Evolutionary conservation across 2,329 filamentous ascomycete genomes (phyloP).

Genomic region (Ampelomyces quisqualis): DNA sequence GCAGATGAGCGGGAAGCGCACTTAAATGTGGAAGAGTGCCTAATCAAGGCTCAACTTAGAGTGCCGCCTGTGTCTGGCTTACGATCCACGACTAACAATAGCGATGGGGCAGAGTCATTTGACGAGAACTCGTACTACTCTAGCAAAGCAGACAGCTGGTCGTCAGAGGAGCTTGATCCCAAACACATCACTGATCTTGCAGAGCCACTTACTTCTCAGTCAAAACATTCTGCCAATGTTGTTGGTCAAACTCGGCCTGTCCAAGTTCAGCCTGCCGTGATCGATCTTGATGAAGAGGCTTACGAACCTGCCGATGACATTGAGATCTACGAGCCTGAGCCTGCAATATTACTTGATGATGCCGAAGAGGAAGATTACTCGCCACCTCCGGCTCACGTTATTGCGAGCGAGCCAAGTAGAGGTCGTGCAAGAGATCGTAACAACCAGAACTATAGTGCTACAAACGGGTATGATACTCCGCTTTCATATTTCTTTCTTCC

Average conservation of each 20-base stretch:
- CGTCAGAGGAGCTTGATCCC: conserved; percentile 51
- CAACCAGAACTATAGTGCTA: conserved; percentile 18
- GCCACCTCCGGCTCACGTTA: conserved; percentile 49
- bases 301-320: conserved; percentile 45
- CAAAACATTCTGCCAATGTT: conserved; percentile 25
- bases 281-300: conserved; percentile 42
- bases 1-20: conserved; percentile 49
- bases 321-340: conserved; percentile 42
- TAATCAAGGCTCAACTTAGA: conserved; percentile 65
- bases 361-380: conserved; percentile 48
- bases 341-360: conserved; percentile 31
- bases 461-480: conserved; percentile 35
- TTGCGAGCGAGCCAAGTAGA: conserved; percentile 26
- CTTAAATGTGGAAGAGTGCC: conserved; percentile 47
- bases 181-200: conserved; percentile 34
- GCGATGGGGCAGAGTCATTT: conserved; percentile 74
- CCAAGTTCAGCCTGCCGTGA: conserved; percentile 37
- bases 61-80: conserved; percentile 68
- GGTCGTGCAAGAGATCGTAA: conserved; percentile 28
- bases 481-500: background rate
- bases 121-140: conserved; percentile 97
- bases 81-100: conserved; percentile 57
- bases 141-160: conserved; percentile 80
- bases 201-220: conserved; percentile 32
- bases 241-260: no score